phyloP scores from a whole-genome alignment of 495 filamentous ascomycete species.

The Friedmanniomyces endolithicus region DNA sequence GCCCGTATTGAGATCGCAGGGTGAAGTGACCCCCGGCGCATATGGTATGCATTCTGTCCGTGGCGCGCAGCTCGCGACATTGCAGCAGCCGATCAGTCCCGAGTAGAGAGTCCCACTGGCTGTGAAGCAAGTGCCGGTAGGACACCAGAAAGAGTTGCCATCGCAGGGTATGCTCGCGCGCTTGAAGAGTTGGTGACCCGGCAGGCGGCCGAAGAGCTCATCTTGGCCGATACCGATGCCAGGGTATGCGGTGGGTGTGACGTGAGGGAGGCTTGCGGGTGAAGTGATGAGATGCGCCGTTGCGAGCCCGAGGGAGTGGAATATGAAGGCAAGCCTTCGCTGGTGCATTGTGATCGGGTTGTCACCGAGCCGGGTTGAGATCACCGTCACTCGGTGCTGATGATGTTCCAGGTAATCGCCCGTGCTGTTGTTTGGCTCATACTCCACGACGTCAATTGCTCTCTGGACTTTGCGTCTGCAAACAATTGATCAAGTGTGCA shows the following conservation, averaged over 20 bases:
- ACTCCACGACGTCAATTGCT: too few species aligned
- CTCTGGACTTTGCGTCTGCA: not conserved
- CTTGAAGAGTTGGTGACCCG: slow-evolving; percentile 2
- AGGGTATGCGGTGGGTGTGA: not conserved
- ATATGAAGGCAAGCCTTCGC: not conserved
- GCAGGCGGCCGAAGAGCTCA: not conserved
- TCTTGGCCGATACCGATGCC: not conserved
- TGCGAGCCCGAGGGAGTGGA: not conserved
- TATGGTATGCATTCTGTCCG: slow-evolving; percentile 16
- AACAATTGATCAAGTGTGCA: not conserved
- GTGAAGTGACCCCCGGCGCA: not conserved
- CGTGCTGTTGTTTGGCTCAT: too few species aligned
- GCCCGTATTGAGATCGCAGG: slow-evolving; percentile 16
- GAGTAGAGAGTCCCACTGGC: not conserved
- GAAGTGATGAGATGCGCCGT: slow-evolving; percentile 3
- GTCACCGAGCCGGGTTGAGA: not conserved
- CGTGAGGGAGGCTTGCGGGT: not conserved
- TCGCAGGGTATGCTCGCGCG: not conserved
- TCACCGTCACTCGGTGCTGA: not conserved
- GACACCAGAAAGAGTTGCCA: slow-evolving; percentile 10
- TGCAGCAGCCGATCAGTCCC: slow-evolving; percentile 15
- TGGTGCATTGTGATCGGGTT: not conserved
- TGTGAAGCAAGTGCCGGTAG: slow-evolving; percentile 18
- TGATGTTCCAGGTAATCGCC: too few species aligned
- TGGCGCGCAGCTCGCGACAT: slow-evolving; percentile 14